phyloP scores from a whole-genome alignment of 371 early-diverging fungal genomes.

The Rhizomucor pusillus region DNA sequence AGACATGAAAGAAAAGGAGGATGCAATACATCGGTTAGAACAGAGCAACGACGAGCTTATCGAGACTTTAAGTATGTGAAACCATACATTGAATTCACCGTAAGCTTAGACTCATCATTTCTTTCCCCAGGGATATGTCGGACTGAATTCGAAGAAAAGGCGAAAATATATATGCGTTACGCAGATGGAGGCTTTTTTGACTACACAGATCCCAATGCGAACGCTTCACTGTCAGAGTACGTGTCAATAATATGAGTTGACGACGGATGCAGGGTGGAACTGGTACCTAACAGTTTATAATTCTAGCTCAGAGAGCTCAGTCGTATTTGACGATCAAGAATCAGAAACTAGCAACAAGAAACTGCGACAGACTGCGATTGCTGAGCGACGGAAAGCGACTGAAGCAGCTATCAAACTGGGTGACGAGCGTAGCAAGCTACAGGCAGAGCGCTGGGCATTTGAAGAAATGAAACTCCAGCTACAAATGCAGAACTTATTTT shows the following conservation, averaged over 20 bases:
- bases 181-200: conserved; percentile 45
- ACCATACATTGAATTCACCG: conserved; percentile 11
- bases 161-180: conserved; percentile 31
- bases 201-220: conserved; percentile 15
- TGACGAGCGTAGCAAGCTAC: conserved; percentile 27
- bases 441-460: conserved; percentile 43
- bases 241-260: not conserved
- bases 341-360: conserved; percentile 7
- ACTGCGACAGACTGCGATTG: conserved; percentile 15
- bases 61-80: conserved; percentile 16
- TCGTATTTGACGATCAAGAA: conserved; percentile 15
- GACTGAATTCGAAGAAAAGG: conserved; percentile 28
- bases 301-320: conserved; percentile 28
- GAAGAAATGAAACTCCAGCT: conserved; percentile 30
- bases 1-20: conserved; percentile 29
- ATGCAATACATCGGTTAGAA: conserved; percentile 21
- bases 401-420: conserved; percentile 37
- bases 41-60: conserved; percentile 25
- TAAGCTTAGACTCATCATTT: no score
- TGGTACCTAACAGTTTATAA: not conserved
- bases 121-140: conserved; percentile 3
- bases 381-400: conserved; percentile 28
- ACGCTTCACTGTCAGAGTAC: conserved; percentile 29
- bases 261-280: not conserved
- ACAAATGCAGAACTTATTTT: conserved; percentile 18